Evolutionary conservation across 2,329 filamentous ascomycete genomes (phyloP).

Genomic region (Microsporum audouinii): DNA sequence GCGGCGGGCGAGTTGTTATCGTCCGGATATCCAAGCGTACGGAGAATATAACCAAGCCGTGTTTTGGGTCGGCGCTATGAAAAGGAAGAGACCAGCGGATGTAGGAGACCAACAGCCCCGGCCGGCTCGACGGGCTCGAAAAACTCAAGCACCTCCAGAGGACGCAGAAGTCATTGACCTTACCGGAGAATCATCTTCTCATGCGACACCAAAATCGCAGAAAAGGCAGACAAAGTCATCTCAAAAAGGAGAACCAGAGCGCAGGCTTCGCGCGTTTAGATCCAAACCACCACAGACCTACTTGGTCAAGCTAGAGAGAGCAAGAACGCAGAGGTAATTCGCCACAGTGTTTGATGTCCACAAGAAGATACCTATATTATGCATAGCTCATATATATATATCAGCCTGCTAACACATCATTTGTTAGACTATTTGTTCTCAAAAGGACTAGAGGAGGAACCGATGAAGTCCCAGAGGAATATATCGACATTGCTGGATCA

Average conservation of each 20-base stretch:
- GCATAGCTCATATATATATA: no score
- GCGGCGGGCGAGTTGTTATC: no score
- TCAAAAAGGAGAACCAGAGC: slow-evolving; percentile 18
- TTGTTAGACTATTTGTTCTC: slow-evolving; percentile 45
- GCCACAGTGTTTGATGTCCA: not conserved
- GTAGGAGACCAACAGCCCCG: not conserved
- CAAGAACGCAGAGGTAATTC: slow-evolving; percentile 36
- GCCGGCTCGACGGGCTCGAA: not conserved
- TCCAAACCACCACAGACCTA: slow-evolving; percentile 37
- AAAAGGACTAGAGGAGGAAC: slow-evolving; percentile 37
- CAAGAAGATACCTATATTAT: not conserved
- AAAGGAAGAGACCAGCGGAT: not conserved
- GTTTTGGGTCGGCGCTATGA: not conserved
- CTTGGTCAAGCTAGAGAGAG: slow-evolving; percentile 38
- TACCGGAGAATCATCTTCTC: not conserved
- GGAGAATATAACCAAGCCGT: no score
- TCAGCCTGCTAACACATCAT: not conserved
- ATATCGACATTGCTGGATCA: slow-evolving; percentile 46
- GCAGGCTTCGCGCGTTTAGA: slow-evolving; percentile 33
- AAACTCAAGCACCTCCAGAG: not conserved
- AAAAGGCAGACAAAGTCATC: not conserved
- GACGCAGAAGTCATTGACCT: not conserved
- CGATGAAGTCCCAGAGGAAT: slow-evolving; percentile 38
- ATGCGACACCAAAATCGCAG: not conserved
- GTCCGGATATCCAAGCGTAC: no score